phyloP scores from a whole-genome alignment of 129 eudicot species.

The Helianthus annuus region HanXRQr2.0-SUNRISE NC_035448.2:161318805-161319304 shows the following conservation, averaged over 20 bases:
- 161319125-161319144: slow-evolving; percentile 48
- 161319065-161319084: slow-evolving; percentile 83
- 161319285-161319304: slow-evolving; percentile 56
- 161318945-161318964: no score
- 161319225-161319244: slow-evolving; percentile 47
- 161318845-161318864: no score
- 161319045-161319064: no score
- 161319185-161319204: slow-evolving; percentile 49
- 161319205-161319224: slow-evolving; percentile 56
- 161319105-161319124: slow-evolving; percentile 80
- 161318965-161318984: no score
- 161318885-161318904: no score
- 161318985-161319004: slow-evolving; percentile 16
- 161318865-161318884: no score
- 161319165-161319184: slow-evolving; percentile 60
- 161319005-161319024: neutral
- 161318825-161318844: no score
- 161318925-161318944: no score
- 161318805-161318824: no score
- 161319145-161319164: slow-evolving; percentile 47
- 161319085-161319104: slow-evolving; percentile 67
- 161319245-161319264: slow-evolving; percentile 67
- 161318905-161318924: no score
- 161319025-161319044: slow-evolving; percentile 22
- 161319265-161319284: slow-evolving; percentile 50